A percentile compares a stretch with the other conserved stretches of the same genome.
These are phyloP conservation scores for Mortierella sp. DNA, from an alignment of 371 early-diverging fungal genomes.

Conservation along the genomic window DNA sequence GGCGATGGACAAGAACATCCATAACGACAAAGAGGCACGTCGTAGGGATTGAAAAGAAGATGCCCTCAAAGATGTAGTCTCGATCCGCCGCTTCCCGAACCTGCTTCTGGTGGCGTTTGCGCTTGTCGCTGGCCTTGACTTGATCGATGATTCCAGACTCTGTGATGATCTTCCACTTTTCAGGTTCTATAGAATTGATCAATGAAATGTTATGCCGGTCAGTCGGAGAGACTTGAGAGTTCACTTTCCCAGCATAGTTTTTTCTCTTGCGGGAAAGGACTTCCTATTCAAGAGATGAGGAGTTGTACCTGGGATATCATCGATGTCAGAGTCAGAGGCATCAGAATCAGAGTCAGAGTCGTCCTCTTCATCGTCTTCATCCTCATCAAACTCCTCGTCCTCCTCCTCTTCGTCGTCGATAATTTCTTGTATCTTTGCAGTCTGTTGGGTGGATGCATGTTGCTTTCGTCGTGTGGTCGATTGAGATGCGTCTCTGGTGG, in stretches of 20 bases:
- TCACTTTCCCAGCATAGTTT: background rate
- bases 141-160: conserved; percentile 67
- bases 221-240: background rate
- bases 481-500: conserved; percentile 14
- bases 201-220: background rate
- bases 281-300: background rate
- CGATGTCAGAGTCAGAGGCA: conserved; percentile 31
- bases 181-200: conserved; percentile 38
- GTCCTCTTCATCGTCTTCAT: conserved; percentile 17
- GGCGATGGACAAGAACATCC: conserved; percentile 71
- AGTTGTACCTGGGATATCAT: conserved; percentile 38
- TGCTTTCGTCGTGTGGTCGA: conserved; percentile 12
- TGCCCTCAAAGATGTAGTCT: conserved; percentile 69
- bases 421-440: conserved; percentile 33
- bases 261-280: background rate
- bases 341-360: conserved; percentile 27
- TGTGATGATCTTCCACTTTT: conserved; percentile 64
- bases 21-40: conserved; percentile 67
- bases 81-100: conserved; percentile 44
- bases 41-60: conserved; percentile 70
- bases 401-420: conserved; percentile 18
- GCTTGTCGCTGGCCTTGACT: conserved; percentile 42
- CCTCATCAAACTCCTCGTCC: conserved; percentile 19
- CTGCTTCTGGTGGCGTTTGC: conserved; percentile 10
- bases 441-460: background rate